Conservation (phyloP, 208 protist genomes). For the Crithidia brevicula region DNA sequence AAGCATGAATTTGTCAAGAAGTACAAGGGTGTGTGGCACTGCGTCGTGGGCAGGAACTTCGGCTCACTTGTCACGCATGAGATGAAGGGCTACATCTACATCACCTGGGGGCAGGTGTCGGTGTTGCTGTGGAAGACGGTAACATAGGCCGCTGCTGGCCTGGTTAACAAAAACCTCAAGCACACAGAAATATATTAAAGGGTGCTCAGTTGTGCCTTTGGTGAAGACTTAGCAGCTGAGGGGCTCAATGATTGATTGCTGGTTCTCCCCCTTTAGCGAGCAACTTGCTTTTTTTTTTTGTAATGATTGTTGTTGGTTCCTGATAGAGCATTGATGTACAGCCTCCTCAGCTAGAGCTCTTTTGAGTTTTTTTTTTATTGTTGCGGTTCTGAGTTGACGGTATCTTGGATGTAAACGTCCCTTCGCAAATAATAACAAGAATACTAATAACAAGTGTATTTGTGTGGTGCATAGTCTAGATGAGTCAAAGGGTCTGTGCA, state of each 20-base stretch:
- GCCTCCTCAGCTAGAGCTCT: not conserved
- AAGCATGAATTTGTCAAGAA: slow-evolving; percentile 89
- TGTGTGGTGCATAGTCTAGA: no score
- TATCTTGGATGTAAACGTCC: slow-evolving; percentile 9
- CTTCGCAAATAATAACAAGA: slow-evolving; percentile 1
- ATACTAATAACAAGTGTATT: slow-evolving; percentile 10
- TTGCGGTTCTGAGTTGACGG: not conserved
- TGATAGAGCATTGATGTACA: slow-evolving; percentile 2
- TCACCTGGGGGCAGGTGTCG: slow-evolving; percentile 99
- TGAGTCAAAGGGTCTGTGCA: no score
- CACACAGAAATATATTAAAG: no score
- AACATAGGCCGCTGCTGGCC: slow-evolving; percentile 43
- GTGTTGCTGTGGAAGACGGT: slow-evolving; percentile 97
- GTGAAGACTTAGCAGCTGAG: no score
- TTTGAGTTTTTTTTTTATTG: slow-evolving; percentile 13
- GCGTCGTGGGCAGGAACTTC: slow-evolving; percentile 99
- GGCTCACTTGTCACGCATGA: slow-evolving; percentile 99
- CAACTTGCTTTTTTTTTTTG: slow-evolving; percentile 18
- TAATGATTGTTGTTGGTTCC: no score
- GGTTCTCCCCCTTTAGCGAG: not conserved
- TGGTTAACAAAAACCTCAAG: no score
- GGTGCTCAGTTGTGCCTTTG: no score
- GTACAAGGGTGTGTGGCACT: slow-evolving; percentile 98
- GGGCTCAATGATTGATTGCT: no score
- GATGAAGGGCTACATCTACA: slow-evolving; percentile 99